Percentiles rank a stretch among this genome's conserved stretches.
Evolutionary conservation across 2,329 filamentous ascomycete species (phyloP).

Genomic region (Fusarium verticillioides): DNA sequence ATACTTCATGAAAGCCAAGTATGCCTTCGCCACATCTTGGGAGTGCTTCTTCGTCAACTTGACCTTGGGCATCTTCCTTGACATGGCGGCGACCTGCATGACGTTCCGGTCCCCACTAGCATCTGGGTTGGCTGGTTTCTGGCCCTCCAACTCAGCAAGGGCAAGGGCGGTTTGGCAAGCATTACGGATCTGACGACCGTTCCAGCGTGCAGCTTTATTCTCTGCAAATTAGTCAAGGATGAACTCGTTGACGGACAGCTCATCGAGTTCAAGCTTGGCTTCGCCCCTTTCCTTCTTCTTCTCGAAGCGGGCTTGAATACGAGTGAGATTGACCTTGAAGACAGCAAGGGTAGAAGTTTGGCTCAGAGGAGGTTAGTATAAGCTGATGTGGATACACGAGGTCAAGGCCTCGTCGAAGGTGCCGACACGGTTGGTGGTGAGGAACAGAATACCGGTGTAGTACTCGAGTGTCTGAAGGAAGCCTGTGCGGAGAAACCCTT

Average conservation of each 20-base stretch:
- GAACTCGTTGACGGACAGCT: neutral
- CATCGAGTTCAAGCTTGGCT: neutral
- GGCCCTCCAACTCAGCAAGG: neutral
- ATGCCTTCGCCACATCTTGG: neutral
- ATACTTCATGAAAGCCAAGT: neutral
- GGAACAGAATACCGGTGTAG: neutral
- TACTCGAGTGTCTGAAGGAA: slow-evolving; percentile 1
- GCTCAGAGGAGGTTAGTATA: neutral
- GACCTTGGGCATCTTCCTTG: neutral
- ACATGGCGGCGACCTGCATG: neutral
- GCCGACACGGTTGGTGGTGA: neutral
- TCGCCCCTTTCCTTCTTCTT: neutral
- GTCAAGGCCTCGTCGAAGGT: neutral
- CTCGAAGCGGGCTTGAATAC: neutral
- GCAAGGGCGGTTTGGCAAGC: accelerated
- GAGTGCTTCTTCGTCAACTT: neutral
- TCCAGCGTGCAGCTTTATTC: neutral
- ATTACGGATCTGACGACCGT: neutral
- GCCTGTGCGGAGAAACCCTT: neutral
- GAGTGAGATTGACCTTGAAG: neutral
- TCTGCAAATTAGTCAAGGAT: neutral
- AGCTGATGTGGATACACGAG: neutral
- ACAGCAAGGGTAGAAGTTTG: accelerated
- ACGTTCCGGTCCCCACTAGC: accelerated
- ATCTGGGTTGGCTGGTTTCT: neutral